Percentiles rank a stretch among this genome's conserved stretches.
Evolutionary conservation across 257 asterid species (phyloP).

Genomic region (Nicotiana sylvestris): DNA sequence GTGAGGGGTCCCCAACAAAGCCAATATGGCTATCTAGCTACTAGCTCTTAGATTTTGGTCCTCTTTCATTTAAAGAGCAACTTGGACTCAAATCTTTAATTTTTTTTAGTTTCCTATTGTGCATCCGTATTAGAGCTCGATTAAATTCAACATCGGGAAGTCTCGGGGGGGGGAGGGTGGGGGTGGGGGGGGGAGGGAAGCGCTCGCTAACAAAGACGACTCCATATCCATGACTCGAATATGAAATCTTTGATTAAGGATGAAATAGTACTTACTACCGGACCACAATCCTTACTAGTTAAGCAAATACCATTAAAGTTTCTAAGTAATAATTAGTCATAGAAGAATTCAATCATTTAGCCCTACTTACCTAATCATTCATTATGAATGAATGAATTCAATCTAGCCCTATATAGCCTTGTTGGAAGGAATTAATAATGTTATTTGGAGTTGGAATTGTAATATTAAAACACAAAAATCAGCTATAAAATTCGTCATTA

Average conservation of each 20-base stretch:
- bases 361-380: neutral
- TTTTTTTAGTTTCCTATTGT: no score
- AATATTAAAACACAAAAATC: no score
- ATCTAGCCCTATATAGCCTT: neutral
- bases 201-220: no score
- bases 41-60: neutral
- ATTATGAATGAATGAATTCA: neutral
- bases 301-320: neutral
- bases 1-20: neutral
- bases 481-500: no score
- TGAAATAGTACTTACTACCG: no score
- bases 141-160: accelerated
- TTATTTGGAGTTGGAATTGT: no score
- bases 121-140: accelerated
- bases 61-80: neutral
- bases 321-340: neutral
- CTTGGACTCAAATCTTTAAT: neutral
- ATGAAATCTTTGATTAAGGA: no score
- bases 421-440: no score
- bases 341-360: neutral
- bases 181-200: no score
- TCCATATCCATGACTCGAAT: no score
- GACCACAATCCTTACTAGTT: no score
- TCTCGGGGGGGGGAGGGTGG: no score
- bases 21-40: neutral